Percentiles rank a stretch among this genome's conserved stretches.
Evolutionary conservation across 2,329 filamentous ascomycete species (phyloP).

Genomic region (Scytalidium sp.): DNA sequence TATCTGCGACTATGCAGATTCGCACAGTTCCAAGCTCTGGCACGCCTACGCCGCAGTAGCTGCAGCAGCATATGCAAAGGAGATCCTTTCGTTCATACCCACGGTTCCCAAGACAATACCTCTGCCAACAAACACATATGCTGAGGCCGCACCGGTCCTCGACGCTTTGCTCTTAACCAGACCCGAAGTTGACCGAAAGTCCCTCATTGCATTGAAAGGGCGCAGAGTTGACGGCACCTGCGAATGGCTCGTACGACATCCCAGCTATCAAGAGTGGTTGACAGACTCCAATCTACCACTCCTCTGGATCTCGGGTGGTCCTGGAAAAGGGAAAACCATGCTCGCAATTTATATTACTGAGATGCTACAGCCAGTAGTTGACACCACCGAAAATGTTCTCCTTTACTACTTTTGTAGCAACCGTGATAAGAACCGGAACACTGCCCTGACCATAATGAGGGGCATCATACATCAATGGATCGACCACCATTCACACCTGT

Average conservation of each 20-base stretch:
- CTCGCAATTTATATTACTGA: constrained; percentile 13
- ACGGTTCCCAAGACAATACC: constrained; percentile 7
- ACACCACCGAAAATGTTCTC: neutral
- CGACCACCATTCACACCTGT: neutral
- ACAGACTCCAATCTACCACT: constrained; percentile 11
- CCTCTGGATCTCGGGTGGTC: constrained; percentile 30
- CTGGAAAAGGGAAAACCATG: constrained; percentile 34
- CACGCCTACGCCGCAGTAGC: constrained; percentile 32
- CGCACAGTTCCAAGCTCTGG: constrained; percentile 31
- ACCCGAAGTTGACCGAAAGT: constrained; percentile 8
- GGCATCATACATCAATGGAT: constrained; percentile 39
- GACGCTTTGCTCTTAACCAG: constrained; percentile 13
- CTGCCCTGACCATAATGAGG: constrained; percentile 34
- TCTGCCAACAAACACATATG: constrained; percentile 11
- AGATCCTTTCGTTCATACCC: constrained; percentile 13
- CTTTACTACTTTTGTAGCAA: constrained; percentile 40
- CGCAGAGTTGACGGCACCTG: constrained; percentile 16
- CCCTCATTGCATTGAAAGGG: constrained; percentile 9
- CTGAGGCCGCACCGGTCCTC: constrained; percentile 17
- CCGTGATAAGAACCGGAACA: constrained; percentile 33
- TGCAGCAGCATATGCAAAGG: constrained; percentile 26
- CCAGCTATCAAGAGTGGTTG: constrained; percentile 13
- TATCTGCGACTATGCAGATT: constrained; percentile 32
- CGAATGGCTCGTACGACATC: constrained; percentile 7
- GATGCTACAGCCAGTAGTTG: constrained; percentile 7